Base-by-base conservation (phyloP, 2,329 filamentous ascomycete genomes). In the Fusarium sp. region DNA sequence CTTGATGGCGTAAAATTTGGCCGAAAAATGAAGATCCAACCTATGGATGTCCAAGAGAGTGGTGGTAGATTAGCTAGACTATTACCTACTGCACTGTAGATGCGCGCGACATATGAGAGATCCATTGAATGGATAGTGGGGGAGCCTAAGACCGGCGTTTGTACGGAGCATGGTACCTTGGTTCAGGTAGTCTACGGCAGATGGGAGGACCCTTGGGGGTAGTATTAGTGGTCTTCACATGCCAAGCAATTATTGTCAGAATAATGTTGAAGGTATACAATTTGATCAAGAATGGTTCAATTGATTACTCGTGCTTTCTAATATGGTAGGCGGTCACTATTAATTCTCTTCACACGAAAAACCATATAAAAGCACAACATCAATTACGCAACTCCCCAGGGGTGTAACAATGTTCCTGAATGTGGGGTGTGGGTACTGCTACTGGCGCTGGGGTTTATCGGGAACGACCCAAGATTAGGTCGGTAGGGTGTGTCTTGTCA, bases 391-490 rank as follows among this genome's bases (percentile, higher is more conserved):
- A 30, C 30, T 30, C 38, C 44, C 44, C 37, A 40, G 49, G 64
- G 57, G 65, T 63, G 64, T 41, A 13, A 41, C 53, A 49, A 64
- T 54, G 47, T 51, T 52, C 50, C 54, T 57, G 40, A 33, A 44
- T 66, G 64, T 62, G 64, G 64, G 64, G 65, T 68, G 65, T 56
- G 51, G 36, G 50, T 69, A 49, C 30, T 30, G 30, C 8, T 23
- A 10, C 30, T 30, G 45, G n/a, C 36, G 31, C 59, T 62, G 67
- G 67, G 67, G 67, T 70, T 67, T 70, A 70, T 70, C 67, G 54
- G 67, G 63, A 70, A 70, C 62, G 36, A 68, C 58, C 63, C 63
- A 42, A 70, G 67, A 70, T 70, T 70, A 62, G 62, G 50, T 46
- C 20, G 33, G 18, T 31, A 42, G 60, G 58, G 58, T 57, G 49